Conservation (phyloP, 106 monocot species). For the Cymbidium sinense region DNA sequence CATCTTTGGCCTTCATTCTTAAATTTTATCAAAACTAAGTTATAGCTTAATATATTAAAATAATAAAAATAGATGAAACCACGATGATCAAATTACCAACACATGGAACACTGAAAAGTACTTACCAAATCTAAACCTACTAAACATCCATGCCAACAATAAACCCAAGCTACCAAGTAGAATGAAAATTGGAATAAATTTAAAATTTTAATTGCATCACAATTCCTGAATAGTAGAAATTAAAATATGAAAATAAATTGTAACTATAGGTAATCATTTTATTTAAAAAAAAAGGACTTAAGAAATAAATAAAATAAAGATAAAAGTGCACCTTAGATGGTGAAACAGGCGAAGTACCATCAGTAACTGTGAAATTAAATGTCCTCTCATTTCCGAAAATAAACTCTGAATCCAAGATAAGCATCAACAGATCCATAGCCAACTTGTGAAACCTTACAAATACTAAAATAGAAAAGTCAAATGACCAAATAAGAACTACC, state of each 20-base stretch:
- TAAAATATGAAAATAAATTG: not conserved
- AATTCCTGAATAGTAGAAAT: not conserved
- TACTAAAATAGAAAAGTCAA: not conserved
- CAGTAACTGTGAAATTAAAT: constrained; percentile 19
- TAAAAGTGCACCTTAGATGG: constrained; percentile 23
- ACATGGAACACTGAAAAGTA: not conserved
- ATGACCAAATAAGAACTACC: constrained; percentile 26
- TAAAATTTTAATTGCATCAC: not conserved
- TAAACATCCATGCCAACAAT: not conserved
- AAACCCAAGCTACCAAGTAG: not conserved
- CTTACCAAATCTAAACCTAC: not conserved
- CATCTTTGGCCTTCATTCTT: not conserved
- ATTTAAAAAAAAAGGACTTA: no score
- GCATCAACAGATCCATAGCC: not conserved
- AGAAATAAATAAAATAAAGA: not conserved
- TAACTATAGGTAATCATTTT: not conserved
- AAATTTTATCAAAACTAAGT: not conserved
- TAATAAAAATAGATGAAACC: not conserved
- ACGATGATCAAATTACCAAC: not conserved
- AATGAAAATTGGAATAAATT: not conserved
- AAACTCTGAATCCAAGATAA: constrained; percentile 16
- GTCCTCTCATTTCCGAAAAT: constrained; percentile 27
- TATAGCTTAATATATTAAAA: not conserved
- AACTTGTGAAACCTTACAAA: constrained; percentile 4
- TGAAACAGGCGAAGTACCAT: constrained; percentile 24